phyloP scores from a whole-genome alignment of 164 flowering plant genomes.

The Chloranthus sessilifolius region DNA sequence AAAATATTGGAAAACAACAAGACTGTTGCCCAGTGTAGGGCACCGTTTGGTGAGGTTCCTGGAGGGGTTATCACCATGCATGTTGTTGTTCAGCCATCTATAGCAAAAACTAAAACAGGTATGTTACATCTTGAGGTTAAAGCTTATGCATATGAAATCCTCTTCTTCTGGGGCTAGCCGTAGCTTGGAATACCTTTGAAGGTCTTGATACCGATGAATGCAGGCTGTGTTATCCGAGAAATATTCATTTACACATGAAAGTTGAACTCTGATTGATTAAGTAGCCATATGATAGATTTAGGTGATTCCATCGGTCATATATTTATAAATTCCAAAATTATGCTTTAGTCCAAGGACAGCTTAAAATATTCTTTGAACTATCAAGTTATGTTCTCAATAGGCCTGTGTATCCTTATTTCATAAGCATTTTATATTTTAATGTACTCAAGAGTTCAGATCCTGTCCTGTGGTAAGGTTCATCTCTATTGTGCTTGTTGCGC shows the following conservation, averaged over 20 bases:
- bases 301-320: neutral
- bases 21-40: conserved; percentile 38
- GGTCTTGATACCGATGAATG: neutral
- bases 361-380: no score
- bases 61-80: conserved; percentile 45
- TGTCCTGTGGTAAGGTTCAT: no score
- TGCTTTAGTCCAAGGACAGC: no score
- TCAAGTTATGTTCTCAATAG: no score
- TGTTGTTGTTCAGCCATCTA: conserved; percentile 45
- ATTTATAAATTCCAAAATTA: no score
- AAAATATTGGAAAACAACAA: conserved; percentile 42
- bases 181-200: neutral
- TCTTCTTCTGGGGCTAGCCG: no score
- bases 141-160: neutral
- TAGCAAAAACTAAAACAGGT: conserved; percentile 32
- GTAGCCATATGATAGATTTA: neutral
- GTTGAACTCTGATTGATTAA: no score
- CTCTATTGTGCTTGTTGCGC: no score
- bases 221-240: neutral
- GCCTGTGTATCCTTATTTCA: no score
- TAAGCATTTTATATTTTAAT: no score
- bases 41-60: conserved; percentile 37
- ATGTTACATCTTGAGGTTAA: conserved; percentile 4
- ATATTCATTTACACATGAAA: no score
- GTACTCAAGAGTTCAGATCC: no score